These are phyloP conservation scores for Datisca glomerata DNA, from an alignment of 306 rosid species.

Conservation along the genomic window DNA sequence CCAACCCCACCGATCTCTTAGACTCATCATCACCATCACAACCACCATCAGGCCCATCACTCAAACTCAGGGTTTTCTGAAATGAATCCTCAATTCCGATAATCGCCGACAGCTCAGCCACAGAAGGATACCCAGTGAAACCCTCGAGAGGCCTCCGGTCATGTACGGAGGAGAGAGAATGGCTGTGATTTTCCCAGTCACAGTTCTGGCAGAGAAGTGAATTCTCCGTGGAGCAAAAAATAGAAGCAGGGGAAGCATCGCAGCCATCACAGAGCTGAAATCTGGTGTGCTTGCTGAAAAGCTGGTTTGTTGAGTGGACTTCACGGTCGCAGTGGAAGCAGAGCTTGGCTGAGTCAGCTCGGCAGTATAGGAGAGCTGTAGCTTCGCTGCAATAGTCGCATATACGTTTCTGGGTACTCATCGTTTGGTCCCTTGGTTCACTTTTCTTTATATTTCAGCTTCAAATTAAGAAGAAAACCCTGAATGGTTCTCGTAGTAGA, in stretches of 20 bases:
- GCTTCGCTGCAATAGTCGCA: slow-evolving; percentile 60
- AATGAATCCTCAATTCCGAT: slow-evolving; percentile 47
- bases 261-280: slow-evolving; percentile 62
- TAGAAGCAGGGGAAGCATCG: slow-evolving; percentile 54
- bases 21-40: slow-evolving; percentile 11
- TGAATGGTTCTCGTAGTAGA: too few relatives aligned
- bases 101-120: slow-evolving; percentile 32
- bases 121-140: slow-evolving; percentile 58
- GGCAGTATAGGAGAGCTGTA: slow-evolving; percentile 58
- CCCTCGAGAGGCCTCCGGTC: slow-evolving; percentile 69
- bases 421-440: neutral
- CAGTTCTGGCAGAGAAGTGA: slow-evolving; percentile 77
- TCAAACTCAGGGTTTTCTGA: slow-evolving; percentile 35
- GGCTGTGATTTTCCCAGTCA: slow-evolving; percentile 69
- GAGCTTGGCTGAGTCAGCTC: slow-evolving; percentile 86
- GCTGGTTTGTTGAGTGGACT: slow-evolving; percentile 74
- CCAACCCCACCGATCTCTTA: slow-evolving; percentile 8
- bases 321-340: slow-evolving; percentile 75
- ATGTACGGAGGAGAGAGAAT: slow-evolving; percentile 28
- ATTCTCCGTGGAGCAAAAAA: slow-evolving; percentile 64
- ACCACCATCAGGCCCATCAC: slow-evolving; percentile 7
- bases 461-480: too few relatives aligned
- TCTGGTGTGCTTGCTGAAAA: slow-evolving; percentile 75
- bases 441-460: too few relatives aligned
- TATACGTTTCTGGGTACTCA: slow-evolving; percentile 11